Evolutionary conservation across 108 stramenopile species (phyloP), one percentile per base, ranked within the genome.

Genomic region (Skeletonema marinoi): DNA sequence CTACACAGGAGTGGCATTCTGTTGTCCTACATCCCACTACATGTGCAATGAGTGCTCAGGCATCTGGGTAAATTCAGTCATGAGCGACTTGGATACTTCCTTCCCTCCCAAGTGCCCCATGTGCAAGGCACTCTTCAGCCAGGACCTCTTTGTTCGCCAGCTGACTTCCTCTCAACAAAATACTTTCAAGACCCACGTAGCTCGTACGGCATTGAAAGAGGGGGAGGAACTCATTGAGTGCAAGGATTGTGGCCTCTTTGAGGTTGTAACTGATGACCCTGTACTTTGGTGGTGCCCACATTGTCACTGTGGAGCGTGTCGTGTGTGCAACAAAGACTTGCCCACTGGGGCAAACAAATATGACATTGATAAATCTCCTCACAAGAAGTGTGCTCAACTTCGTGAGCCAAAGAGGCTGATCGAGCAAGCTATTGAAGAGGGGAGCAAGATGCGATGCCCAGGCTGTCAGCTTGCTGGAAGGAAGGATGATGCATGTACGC

Each of bases 271-370:
- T 0, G 36, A 64, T 29, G 63, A 64, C 25, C 63, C 63, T 11
- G 63, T 64, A 6, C 63, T 64, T 30, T 64, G 63, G 63, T 64
- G 63, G 63, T 64, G 63, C 11, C 63, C 63, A 0, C 63, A 64
- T 29, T 64, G 63, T n/a, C 21, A 64, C 36, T 12, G 29, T 17
- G 63, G 63, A 19, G 17, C 31, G 2, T 64, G 63, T 21, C 63
- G 63, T 64, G 63, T 64, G 29, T 64, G 63, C 63, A 64, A 64
- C 63, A 30, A 64, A 38, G 63, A 64, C 63, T 39, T 64, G 63
- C 63, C 63, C 7, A 35, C 38, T 2, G 63, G 63, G 21, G 63
- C 63, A 2, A 21, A 14, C 11, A 64, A 64, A 35, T 64, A 38
- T 2, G 63, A 64, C n/a, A 64, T 64, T 21, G 63, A 35, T 8